phyloP scores from a whole-genome alignment of 495 filamentous ascomycete species.

The Jackrogersella minutella region DNA sequence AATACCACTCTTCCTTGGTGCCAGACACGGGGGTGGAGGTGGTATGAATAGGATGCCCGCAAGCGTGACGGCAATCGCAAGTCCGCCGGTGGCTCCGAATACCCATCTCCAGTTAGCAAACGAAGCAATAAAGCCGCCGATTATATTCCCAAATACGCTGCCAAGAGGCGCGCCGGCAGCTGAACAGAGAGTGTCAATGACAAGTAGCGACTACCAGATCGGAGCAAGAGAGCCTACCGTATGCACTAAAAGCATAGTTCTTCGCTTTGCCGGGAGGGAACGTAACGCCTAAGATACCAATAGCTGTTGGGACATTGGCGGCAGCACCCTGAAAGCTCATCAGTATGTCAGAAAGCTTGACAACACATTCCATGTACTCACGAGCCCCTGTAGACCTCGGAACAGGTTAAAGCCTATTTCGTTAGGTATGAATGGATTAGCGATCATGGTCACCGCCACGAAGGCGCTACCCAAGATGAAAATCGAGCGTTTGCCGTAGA shows the following conservation, averaged over 20 bases:
- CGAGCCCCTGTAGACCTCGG: constrained; percentile 74
- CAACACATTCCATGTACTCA: constrained; percentile 46
- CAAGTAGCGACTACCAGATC: background rate
- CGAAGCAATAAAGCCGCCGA: constrained; percentile 61
- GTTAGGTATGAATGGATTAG: constrained; percentile 70
- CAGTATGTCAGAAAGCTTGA: constrained; percentile 35
- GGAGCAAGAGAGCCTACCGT: constrained; percentile 41
- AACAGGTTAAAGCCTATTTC: constrained; percentile 75
- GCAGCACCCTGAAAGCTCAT: constrained; percentile 64
- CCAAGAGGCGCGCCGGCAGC: constrained; percentile 66
- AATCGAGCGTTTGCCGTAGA: constrained; percentile 74
- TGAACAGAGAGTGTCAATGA: constrained; percentile 21
- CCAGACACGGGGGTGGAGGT: constrained; percentile 54
- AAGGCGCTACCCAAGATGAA: constrained; percentile 73
- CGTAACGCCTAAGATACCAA: constrained; percentile 68
- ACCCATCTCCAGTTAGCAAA: constrained; percentile 69
- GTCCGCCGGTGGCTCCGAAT: constrained; percentile 70
- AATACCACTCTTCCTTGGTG: constrained; percentile 36
- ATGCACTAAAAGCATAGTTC: constrained; percentile 67
- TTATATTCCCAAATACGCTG: constrained; percentile 62
- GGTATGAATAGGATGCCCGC: constrained; percentile 73
- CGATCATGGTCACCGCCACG: constrained; percentile 67
- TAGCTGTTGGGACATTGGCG: constrained; percentile 69
- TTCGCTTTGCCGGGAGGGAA: constrained; percentile 69
- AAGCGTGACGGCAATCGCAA: constrained; percentile 66